A percentile compares a stretch with the other conserved stretches of the same genome.
Evolutionary conservation across 2,329 filamentous ascomycete genomes (phyloP).

Genomic region (Botryosphaeria dothidea): DNA sequence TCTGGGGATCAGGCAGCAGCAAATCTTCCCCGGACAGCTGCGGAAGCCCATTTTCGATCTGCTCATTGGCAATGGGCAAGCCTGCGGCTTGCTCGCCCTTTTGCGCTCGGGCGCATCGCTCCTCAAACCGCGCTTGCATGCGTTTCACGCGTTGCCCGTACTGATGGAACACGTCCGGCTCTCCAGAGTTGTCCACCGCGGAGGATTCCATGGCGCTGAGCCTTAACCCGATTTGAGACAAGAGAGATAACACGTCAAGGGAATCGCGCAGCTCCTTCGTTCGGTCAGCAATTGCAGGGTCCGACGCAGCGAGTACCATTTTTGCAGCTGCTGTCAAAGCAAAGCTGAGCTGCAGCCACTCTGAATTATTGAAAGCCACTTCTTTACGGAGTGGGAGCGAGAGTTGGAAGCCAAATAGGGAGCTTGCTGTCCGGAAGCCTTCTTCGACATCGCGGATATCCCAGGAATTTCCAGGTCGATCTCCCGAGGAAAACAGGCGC

Average conservation of each 20-base stretch:
- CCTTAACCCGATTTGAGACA: slow-evolving; percentile 19
- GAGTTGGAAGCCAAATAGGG: slow-evolving; percentile 32
- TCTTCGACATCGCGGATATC: neutral
- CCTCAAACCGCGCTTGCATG: slow-evolving; percentile 32
- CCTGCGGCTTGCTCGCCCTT: neutral
- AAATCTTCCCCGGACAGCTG: neutral
- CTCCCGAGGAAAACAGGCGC: neutral
- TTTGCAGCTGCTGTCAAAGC: slow-evolving; percentile 31
- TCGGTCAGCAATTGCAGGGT: slow-evolving; percentile 27
- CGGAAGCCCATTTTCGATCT: neutral
- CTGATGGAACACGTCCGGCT: slow-evolving; percentile 30
- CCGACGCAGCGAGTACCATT: slow-evolving; percentile 31
- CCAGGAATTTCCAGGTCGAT: neutral
- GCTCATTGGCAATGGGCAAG: neutral
- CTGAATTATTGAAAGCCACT: slow-evolving; percentile 38
- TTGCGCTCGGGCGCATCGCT: neutral
- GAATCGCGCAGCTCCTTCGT: slow-evolving; percentile 30
- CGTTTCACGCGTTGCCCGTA: slow-evolving; percentile 31
- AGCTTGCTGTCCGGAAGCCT: neutral
- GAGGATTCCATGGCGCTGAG: slow-evolving; percentile 30
- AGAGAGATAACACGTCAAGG: slow-evolving; percentile 30
- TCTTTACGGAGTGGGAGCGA: slow-evolving; percentile 38
- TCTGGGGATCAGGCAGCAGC: neutral
- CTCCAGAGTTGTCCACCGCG: slow-evolving; percentile 26
- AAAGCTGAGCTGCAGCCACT: slow-evolving; percentile 42